Conservation (phyloP, 257 asterid species). For the Eustoma russellianum region DNA sequence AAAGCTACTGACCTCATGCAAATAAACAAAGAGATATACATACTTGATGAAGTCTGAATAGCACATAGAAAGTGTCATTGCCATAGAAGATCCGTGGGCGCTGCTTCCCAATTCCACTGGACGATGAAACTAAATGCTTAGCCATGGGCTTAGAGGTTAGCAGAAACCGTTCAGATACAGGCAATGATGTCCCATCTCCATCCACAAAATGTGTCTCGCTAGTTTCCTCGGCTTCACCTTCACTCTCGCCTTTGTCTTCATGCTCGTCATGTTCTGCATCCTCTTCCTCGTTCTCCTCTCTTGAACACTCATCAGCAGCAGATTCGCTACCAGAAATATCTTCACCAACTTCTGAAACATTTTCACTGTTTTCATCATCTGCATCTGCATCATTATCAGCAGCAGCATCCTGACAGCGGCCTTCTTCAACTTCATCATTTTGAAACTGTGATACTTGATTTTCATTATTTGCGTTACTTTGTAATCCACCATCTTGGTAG, state of each 20-base stretch:
- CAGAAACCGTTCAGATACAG: conserved; percentile 54
- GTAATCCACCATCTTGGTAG: conserved; percentile 35
- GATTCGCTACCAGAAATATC: conserved; percentile 92
- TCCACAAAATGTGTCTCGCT: conserved; percentile 60
- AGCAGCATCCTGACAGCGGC: conserved; percentile 39
- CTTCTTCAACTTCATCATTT: conserved; percentile 31
- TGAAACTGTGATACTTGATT: conserved; percentile 40
- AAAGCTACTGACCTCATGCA: not conserved
- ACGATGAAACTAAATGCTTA: conserved; percentile 44
- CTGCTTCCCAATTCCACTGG: conserved; percentile 27
- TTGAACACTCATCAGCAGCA: conserved; percentile 80
- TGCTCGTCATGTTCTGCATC: conserved; percentile 63
- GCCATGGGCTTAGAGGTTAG: conserved; percentile 67
- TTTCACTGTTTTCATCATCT: conserved; percentile 84
- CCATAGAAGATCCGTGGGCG: conserved; percentile 63
- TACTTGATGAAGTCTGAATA: conserved; percentile 94
- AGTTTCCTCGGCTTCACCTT: conserved; percentile 80
- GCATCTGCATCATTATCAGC: conserved; percentile 76
- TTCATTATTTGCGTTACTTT: conserved; percentile 26
- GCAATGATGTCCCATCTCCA: conserved; percentile 45
- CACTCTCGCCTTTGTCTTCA: conserved; percentile 90
- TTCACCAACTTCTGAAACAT: conserved; percentile 72
- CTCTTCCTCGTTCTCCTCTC: conserved; percentile 83
- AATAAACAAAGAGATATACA: conserved; percentile 8
- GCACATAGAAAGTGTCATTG: conserved; percentile 82